Conservation (phyloP, 2,329 filamentous ascomycete species). For the Diplocarpon rosae region DNA sequence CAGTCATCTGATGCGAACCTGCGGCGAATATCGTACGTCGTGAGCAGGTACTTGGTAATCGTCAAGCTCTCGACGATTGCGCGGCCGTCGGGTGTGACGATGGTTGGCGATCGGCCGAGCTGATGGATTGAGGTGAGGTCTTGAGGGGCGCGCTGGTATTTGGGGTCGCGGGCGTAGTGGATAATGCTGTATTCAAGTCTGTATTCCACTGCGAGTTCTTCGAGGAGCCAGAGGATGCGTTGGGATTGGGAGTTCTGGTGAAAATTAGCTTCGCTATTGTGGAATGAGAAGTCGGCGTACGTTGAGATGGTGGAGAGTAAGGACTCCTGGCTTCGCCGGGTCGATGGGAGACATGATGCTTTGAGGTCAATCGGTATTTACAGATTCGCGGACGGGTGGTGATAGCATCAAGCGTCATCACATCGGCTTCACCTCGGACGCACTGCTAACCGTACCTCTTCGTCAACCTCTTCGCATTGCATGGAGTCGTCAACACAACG, state of each 20-base stretch:
- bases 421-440: background rate
- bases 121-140: slow-evolving; percentile 63
- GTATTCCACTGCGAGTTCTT: slow-evolving; percentile 62
- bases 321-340: slow-evolving; percentile 7
- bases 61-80: slow-evolving; percentile 25
- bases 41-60: slow-evolving; percentile 26
- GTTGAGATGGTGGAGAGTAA: slow-evolving; percentile 23
- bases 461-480: background rate
- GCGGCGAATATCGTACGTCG: slow-evolving; percentile 24
- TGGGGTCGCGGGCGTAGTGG: slow-evolving; percentile 51
- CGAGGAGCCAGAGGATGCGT: slow-evolving; percentile 57
- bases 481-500: too few relatives aligned
- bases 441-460: background rate
- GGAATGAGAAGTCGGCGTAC: slow-evolving; percentile 8
- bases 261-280: slow-evolving; percentile 1
- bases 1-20: slow-evolving; percentile 23
- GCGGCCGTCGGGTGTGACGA: slow-evolving; percentile 32
- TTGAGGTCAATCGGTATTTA: too few relatives aligned
- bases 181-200: slow-evolving; percentile 60
- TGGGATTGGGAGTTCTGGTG: slow-evolving; percentile 56
- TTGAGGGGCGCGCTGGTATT: slow-evolving; percentile 55
- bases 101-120: slow-evolving; percentile 71
- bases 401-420: too few relatives aligned
- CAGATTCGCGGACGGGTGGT: too few relatives aligned
- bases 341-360: slow-evolving; percentile 1